Base-by-base conservation (phyloP, 331 rosid genomes). In the Erythrophleum ivorense region DNA sequence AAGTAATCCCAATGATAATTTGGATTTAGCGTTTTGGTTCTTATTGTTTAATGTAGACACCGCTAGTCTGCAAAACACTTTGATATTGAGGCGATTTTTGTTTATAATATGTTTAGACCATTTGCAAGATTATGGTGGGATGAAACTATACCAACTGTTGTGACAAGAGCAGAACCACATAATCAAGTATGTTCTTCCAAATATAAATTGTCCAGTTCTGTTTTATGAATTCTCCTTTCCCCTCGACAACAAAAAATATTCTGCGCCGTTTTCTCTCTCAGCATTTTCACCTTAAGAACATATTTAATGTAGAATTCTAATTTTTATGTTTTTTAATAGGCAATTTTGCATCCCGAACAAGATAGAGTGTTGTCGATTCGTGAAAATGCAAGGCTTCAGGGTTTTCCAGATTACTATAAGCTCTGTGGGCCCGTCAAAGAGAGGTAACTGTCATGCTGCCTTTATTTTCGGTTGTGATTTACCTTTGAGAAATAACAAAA, bases 81-180 rank as follows among this genome's bases (percentile, higher is more conserved):
- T 54, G 54, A 18, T 68, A 9, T 33, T n/a, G 7, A 8, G 43
- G 67, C 45, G 59, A 15, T 34, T 83, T 57, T 53, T 48, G 4
- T 58, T 43, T 10, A 4, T 55, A 48, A 7, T 78, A 10, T 36
- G 80, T 83, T 7, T 57, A 92, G 97, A 76, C 98, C 98, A 1
- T 95, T 91, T 88, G 94, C 87, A 21, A 90, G 98, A 59, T 73
- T 95, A 57, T 95, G 98, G 98, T 95, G 98, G 97, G 98, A 95
- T 71, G 98, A 92, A 84, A 95, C 98, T 15, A 91, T 95, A 75
- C 88, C 98, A 50, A 95, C 97, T 3, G 98, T 95, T 11, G 79
- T 95, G 55, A 95, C 97, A 0, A 71, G 85, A 81, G 91, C 97
- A 21, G 88, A 85, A 70, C 92, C 94, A 76, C 97, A 90, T 76